These are phyloP conservation scores for Apiospora phragmitis DNA, from an alignment of 2,329 filamentous ascomycete genomes.

Conservation along the genomic window DNA sequence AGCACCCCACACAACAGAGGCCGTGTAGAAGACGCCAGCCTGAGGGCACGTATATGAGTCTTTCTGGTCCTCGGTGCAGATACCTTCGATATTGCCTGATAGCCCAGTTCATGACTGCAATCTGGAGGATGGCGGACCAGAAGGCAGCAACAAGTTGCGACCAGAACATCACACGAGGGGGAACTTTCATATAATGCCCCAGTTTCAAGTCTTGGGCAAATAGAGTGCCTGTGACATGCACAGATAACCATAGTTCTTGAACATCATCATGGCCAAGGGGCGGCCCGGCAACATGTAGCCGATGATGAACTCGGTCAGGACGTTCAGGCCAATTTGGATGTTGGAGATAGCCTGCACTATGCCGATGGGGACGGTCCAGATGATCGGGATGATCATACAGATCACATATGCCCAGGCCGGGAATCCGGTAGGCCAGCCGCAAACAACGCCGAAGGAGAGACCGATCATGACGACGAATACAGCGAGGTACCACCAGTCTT, in stretches of 20 bases:
- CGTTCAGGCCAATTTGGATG: slow-evolving; percentile 62
- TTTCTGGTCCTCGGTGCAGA: slow-evolving; percentile 30
- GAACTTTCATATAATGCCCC: slow-evolving; percentile 25
- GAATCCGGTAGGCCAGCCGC: slow-evolving; percentile 57
- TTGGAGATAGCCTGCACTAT: slow-evolving; percentile 64
- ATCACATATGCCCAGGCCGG: slow-evolving; percentile 60
- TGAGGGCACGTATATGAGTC: slow-evolving; percentile 33
- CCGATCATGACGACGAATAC: slow-evolving; percentile 34
- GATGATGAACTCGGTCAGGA: slow-evolving; percentile 34
- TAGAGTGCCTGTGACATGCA: slow-evolving; percentile 35
- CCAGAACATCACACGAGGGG: slow-evolving; percentile 32
- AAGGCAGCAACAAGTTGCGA: slow-evolving; percentile 11
- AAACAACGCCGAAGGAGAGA: slow-evolving; percentile 48
- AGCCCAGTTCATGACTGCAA: slow-evolving; percentile 42
- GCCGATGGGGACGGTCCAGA: slow-evolving; percentile 62
- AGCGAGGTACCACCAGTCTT: slow-evolving; percentile 55
- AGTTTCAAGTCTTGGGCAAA: slow-evolving; percentile 34
- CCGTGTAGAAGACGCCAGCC: slow-evolving; percentile 34
- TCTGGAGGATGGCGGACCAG: slow-evolving; percentile 42
- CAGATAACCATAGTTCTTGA: slow-evolving; percentile 35
- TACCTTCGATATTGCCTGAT: slow-evolving; percentile 29
- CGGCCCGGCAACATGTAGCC: slow-evolving; percentile 34
- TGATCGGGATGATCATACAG: slow-evolving; percentile 55
- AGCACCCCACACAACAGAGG: slow-evolving; percentile 34
- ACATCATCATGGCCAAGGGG: slow-evolving; percentile 34